These are phyloP conservation scores for Phaeophleospora eucalypticola DNA, from an alignment of 2,329 filamentous ascomycete genomes.

Conservation along the genomic window DNA sequence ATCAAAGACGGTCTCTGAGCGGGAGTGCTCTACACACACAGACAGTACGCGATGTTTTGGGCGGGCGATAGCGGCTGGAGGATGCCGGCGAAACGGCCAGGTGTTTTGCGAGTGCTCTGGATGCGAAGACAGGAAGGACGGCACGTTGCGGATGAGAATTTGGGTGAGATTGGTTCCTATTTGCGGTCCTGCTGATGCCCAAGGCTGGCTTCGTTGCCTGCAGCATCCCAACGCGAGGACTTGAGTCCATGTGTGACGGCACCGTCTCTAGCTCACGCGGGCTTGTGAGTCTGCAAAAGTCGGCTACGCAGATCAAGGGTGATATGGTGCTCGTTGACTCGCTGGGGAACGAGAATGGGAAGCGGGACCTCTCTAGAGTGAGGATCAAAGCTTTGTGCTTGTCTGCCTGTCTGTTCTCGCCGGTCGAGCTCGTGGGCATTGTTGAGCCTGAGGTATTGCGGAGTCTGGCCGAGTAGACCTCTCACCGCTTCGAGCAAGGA, in stretches of 20 bases:
- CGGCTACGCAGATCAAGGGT: not conserved
- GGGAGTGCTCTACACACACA: conserved; percentile 72
- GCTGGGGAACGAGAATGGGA: conserved; percentile 19
- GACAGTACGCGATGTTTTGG: conserved; percentile 49
- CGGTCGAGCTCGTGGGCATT: conserved; percentile 10
- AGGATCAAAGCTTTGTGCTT: conserved; percentile 91
- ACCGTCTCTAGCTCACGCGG: conserved; percentile 1
- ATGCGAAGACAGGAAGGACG: conserved; percentile 13
- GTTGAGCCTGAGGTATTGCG: not conserved
- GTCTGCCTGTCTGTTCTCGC: conserved; percentile 53
- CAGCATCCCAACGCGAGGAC: not conserved
- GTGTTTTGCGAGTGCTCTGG: conserved; percentile 14
- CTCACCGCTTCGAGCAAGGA: conserved; percentile 4
- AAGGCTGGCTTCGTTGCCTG: conserved; percentile 5
- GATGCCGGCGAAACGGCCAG: conserved; percentile 26
- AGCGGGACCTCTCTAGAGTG: conserved; percentile 83
- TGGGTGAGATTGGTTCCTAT: not conserved
- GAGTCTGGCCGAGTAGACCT: not conserved
- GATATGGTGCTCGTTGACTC: conserved; percentile 9
- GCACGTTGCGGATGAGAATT: not conserved
- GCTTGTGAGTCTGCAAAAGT: not conserved
- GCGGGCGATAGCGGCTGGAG: conserved; percentile 3
- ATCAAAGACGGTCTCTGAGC: conserved; percentile 92
- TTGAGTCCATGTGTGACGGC: not conserved
- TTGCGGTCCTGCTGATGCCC: conserved; percentile 6